Conservation (phyloP, 768 basidiomycete species). For the Russula emetica region DNA sequence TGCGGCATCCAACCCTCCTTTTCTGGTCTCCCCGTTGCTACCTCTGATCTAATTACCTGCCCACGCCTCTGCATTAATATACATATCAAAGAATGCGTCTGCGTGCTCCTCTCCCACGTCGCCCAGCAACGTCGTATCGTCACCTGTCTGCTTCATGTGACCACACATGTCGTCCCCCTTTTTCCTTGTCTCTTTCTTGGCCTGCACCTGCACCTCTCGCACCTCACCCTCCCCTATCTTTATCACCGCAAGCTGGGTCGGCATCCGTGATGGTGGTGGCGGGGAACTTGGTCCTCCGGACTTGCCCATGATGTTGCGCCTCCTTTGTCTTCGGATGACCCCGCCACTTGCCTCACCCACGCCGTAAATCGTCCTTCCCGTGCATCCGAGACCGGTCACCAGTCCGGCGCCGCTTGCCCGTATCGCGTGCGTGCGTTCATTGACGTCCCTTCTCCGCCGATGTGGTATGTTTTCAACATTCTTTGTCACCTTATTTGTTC, state of each 20-base stretch:
- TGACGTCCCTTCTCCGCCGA: constrained; percentile 21
- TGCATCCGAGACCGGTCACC: constrained; percentile 9
- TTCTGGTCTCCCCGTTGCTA: constrained; percentile 5
- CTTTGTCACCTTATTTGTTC: constrained; percentile 10
- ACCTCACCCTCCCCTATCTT: constrained; percentile 2
- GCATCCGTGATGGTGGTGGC: not conserved
- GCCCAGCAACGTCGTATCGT: not conserved
- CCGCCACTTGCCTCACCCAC: constrained; percentile 9
- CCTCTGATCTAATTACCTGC: constrained; percentile 20
- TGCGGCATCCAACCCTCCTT: not conserved
- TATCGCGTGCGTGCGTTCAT: constrained; percentile 18
- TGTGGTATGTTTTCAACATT: constrained; percentile 13
- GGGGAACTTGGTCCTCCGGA: not conserved
- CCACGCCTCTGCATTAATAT: constrained; percentile 39
- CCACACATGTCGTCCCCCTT: constrained; percentile 6
- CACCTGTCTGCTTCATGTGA: constrained; percentile 5
- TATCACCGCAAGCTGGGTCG: constrained; percentile 15
- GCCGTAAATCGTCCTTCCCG: constrained; percentile 27
- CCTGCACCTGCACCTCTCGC: not conserved
- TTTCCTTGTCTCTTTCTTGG: constrained; percentile 1
- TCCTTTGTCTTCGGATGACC: constrained; percentile 9
- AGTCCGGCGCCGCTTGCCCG: constrained; percentile 6
- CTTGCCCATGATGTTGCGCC: not conserved
- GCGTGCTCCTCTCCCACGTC: constrained; percentile 21
- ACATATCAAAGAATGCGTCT: constrained; percentile 41